Conservation (phyloP, 108 stramenopile species). For the Aurantiochytrium sp. region DNA sequence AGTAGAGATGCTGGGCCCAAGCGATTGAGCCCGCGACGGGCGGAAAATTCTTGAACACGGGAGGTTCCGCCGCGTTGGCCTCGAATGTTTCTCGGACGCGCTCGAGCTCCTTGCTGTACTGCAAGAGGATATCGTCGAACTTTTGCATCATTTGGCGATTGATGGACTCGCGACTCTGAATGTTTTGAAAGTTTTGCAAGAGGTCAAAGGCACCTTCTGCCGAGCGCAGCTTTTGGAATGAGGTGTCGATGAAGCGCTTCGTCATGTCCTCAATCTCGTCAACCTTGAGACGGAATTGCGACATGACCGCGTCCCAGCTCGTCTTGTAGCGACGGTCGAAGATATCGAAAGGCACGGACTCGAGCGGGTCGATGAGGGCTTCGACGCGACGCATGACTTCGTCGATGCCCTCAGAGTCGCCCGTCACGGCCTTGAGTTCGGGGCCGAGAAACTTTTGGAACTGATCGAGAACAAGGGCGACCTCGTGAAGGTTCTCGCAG, state of each 20-base stretch:
- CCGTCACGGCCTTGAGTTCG: slow-evolving; percentile 56
- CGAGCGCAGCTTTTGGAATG: slow-evolving; percentile 59
- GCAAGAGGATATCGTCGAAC: slow-evolving; percentile 56
- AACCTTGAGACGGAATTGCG: slow-evolving; percentile 43
- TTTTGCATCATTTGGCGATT: slow-evolving; percentile 51
- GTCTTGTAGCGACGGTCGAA: slow-evolving; percentile 52
- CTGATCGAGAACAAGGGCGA: slow-evolving; percentile 45
- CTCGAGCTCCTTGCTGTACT: slow-evolving; percentile 58
- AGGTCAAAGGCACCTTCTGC: slow-evolving; percentile 65
- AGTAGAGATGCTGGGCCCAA: slow-evolving; percentile 61
- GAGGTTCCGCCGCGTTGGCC: slow-evolving; percentile 22
- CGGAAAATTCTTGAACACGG: slow-evolving; percentile 57
- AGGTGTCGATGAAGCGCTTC: slow-evolving; percentile 49
- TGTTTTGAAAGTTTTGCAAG: slow-evolving; percentile 58
- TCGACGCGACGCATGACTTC: slow-evolving; percentile 48
- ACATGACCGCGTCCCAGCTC: slow-evolving; percentile 53
- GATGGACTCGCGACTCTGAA: slow-evolving; percentile 38
- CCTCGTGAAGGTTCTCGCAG: slow-evolving; percentile 50
- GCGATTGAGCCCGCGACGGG: slow-evolving; percentile 62
- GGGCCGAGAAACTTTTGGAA: slow-evolving; percentile 62
- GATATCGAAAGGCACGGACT: slow-evolving; percentile 19
- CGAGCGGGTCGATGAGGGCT: slow-evolving; percentile 25
- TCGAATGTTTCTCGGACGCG: slow-evolving; percentile 33
- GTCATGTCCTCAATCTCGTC: slow-evolving; percentile 60
- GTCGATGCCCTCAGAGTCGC: slow-evolving; percentile 51